Conservation (phyloP, 2,329 filamentous ascomycete genomes). For the Epichloe sibirici region DNA sequence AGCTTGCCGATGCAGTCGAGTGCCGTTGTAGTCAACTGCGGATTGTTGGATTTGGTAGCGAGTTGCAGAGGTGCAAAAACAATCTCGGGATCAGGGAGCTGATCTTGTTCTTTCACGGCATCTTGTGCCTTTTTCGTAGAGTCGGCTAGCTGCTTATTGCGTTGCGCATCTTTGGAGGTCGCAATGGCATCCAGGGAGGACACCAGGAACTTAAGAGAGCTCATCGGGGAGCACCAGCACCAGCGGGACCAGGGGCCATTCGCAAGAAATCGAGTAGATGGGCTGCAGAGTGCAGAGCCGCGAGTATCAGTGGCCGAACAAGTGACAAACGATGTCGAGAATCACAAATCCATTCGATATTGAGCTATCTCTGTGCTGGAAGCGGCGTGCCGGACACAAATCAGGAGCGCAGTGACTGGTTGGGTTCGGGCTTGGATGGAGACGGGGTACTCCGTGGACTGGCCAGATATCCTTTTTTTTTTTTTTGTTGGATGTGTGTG, state of each 20-base stretch:
- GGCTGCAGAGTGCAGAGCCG: not conserved
- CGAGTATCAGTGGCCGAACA: not conserved
- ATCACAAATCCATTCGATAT: not conserved
- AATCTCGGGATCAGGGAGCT: slow-evolving; percentile 78
- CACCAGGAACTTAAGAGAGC: slow-evolving; percentile 91
- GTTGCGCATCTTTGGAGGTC: slow-evolving; percentile 79
- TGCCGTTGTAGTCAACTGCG: slow-evolving; percentile 75
- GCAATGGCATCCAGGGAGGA: slow-evolving; percentile 88
- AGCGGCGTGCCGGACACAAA: not conserved
- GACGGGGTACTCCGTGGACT: not conserved
- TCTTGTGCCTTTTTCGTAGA: slow-evolving; percentile 69
- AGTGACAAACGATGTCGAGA: not conserved
- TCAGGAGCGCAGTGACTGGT: not conserved
- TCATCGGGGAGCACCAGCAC: slow-evolving; percentile 54
- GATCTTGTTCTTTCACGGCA: slow-evolving; percentile 75
- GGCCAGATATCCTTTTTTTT: not conserved
- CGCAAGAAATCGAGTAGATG: slow-evolving; percentile 14
- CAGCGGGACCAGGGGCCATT: slow-evolving; percentile 31
- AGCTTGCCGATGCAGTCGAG: slow-evolving; percentile 98
- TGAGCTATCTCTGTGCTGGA: not conserved
- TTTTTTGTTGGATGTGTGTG: not conserved
- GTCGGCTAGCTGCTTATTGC: slow-evolving; percentile 73
- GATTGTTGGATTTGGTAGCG: slow-evolving; percentile 75
- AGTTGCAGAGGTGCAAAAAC: slow-evolving; percentile 86
- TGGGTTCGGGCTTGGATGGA: not conserved